A percentile compares a stretch with the other conserved stretches of the same genome.
Evolutionary conservation across 179 eudicot species (phyloP).

Genomic region (Spinacia oleracea): DNA sequence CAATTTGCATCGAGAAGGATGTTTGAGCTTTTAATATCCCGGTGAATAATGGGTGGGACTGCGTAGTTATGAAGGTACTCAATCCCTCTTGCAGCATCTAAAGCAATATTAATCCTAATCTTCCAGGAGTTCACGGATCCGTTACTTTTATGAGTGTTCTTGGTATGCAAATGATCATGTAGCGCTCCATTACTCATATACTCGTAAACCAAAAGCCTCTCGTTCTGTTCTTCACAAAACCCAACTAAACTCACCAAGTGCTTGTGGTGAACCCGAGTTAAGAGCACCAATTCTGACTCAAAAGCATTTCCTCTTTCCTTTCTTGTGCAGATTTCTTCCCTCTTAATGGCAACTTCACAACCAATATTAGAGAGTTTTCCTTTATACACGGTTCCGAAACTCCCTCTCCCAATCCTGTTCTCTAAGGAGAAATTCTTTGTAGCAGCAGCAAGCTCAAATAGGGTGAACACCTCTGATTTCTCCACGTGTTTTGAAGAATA

Average conservation of each 20-base stretch:
- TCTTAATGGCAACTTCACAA: conserved; percentile 59
- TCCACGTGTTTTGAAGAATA: conserved; percentile 41
- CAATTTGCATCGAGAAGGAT: conserved; percentile 54
- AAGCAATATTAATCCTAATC: conserved; percentile 53
- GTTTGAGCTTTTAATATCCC: conserved; percentile 66
- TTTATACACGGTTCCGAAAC: conserved; percentile 52
- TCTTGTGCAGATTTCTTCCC: conserved; percentile 40
- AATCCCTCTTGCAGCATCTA: conserved; percentile 66
- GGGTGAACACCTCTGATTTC: conserved; percentile 40
- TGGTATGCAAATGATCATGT: conserved; percentile 49
- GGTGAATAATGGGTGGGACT: conserved; percentile 64
- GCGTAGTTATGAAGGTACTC: conserved; percentile 71
- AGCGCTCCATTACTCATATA: conserved; percentile 58
- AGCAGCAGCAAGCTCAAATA: conserved; percentile 43
- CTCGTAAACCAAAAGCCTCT: conserved; percentile 60
- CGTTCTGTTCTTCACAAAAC: conserved; percentile 49
- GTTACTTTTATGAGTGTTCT: conserved; percentile 25
- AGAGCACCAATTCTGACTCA: conserved; percentile 47
- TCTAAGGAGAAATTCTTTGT: conserved; percentile 52
- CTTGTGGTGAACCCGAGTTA: conserved; percentile 62
- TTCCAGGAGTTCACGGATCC: conserved; percentile 46
- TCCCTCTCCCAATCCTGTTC: conserved; percentile 57
- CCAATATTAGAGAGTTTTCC: conserved; percentile 49
- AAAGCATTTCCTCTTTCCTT: conserved; percentile 45
- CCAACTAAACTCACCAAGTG: conserved; percentile 60